Percentiles rank a stretch among this genome's conserved stretches.
These are phyloP conservation scores for Auriscalpium orientale DNA, from an alignment of 768 basidiomycete species.

Conservation along the genomic window DNA sequence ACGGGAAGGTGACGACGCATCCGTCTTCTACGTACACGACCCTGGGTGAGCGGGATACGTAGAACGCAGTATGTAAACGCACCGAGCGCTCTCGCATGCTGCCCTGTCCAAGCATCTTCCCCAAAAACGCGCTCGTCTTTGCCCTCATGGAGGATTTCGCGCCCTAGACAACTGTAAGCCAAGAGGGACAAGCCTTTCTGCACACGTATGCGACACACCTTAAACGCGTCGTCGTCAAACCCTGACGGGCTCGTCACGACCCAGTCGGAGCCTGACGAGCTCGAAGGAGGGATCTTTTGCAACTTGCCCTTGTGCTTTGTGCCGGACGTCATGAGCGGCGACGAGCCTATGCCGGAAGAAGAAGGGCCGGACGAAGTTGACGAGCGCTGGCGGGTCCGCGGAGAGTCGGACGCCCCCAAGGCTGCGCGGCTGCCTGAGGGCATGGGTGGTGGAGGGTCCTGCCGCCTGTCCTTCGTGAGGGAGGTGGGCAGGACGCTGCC, in stretches of 20 bases:
- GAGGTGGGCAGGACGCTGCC: conserved; percentile 37
- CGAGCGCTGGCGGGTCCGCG: conserved; percentile 32
- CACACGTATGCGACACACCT: conserved; percentile 33
- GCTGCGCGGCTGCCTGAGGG: conserved; percentile 20
- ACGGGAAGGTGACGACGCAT: conserved; percentile 15
- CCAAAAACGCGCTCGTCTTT: conserved; percentile 76
- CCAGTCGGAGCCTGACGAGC: conserved; percentile 37
- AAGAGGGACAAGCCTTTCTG: conserved; percentile 2
- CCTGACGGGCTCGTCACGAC: conserved; percentile 38
- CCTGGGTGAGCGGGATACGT: conserved; percentile 8
- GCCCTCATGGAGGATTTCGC: conserved; percentile 60
- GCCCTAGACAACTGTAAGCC: conserved; percentile 26
- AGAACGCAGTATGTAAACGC: conserved; percentile 21
- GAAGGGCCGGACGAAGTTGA: conserved; percentile 31
- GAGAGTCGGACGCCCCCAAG: conserved; percentile 1
- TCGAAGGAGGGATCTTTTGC: conserved; percentile 9
- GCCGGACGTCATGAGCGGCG: conserved; percentile 28
- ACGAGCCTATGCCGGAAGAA: conserved; percentile 20
- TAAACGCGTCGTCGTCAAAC: conserved; percentile 30
- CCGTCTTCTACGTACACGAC: conserved; percentile 21
- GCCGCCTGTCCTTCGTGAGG: conserved; percentile 28
- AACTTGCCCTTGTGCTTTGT: conserved; percentile 18
- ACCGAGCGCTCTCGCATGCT: conserved; percentile 66
- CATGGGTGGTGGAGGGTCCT: conserved; percentile 38
- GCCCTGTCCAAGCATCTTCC: conserved; percentile 67